These are phyloP conservation scores for Pichia inconspicua DNA, from an alignment of 1,139 yeast species.

Conservation along the genomic window DNA sequence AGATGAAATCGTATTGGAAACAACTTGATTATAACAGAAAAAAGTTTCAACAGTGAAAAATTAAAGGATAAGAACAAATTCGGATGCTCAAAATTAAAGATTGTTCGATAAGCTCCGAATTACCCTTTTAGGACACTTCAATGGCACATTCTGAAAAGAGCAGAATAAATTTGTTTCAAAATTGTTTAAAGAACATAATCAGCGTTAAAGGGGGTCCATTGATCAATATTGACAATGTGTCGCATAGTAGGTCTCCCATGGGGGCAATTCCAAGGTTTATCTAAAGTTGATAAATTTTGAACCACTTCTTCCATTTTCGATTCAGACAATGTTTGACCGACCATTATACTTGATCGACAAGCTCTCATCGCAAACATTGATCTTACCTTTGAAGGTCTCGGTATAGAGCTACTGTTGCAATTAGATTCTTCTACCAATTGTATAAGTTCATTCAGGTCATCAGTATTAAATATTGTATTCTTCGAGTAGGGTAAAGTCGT, in stretches of 20 bases:
- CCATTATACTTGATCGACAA: slow-evolving; percentile 88
- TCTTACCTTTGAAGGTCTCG: slow-evolving; percentile 71
- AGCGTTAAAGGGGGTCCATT: slow-evolving; percentile 38
- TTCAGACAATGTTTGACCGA: slow-evolving; percentile 61
- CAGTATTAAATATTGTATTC: slow-evolving; percentile 51
- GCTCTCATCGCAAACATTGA: slow-evolving; percentile 91
- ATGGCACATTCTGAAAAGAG: not conserved
- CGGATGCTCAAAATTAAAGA: too few relatives aligned
- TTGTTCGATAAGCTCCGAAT: slow-evolving; percentile 6
- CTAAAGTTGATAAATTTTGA: slow-evolving; percentile 55
- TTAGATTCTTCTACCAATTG: slow-evolving; percentile 43
- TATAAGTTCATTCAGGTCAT: slow-evolving; percentile 72
- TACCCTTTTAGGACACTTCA: slow-evolving; percentile 19
- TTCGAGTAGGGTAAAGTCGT: slow-evolving; percentile 69
- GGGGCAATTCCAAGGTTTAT: slow-evolving; percentile 98
- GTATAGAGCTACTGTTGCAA: slow-evolving; percentile 30
- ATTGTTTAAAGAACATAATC: slow-evolving; percentile 25
- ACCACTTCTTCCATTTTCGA: slow-evolving; percentile 64
- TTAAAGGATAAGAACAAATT: too few relatives aligned
- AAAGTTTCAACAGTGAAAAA: not conserved
- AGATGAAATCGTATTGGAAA: not conserved
- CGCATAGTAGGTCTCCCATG: slow-evolving; percentile 98
- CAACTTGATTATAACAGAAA: not conserved
- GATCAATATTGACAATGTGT: slow-evolving; percentile 60
- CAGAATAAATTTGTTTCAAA: not conserved